A percentile compares a stretch with the other conserved stretches of the same genome.
These are phyloP conservation scores for Penicillium concentricum DNA, from an alignment of 2,329 filamentous ascomycete species.

Conservation along the genomic window DNA sequence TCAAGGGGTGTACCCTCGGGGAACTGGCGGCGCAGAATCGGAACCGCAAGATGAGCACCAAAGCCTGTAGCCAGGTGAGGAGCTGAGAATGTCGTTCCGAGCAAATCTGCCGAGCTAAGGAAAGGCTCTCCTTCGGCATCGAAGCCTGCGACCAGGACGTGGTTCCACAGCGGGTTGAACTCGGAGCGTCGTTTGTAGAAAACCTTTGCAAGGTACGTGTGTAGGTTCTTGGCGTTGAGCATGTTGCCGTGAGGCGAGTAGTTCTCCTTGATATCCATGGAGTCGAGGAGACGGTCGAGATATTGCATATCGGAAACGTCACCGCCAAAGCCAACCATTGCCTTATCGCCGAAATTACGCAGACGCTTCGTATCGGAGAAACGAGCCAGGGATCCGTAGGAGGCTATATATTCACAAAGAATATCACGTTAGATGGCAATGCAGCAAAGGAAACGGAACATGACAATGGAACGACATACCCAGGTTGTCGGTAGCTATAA, in stretches of 20 bases:
- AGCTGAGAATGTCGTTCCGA: conserved; percentile 86
- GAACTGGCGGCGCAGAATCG: conserved; percentile 79
- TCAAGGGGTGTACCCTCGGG: conserved; percentile 78
- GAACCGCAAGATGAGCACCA: conserved; percentile 87
- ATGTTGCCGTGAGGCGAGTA: conserved; percentile 61
- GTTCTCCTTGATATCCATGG: conserved; percentile 83
- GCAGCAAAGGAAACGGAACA: not conserved
- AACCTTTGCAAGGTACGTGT: conserved; percentile 94
- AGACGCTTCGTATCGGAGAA: conserved; percentile 97
- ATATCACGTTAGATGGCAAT: not conserved
- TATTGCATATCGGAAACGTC: conserved; percentile 99
- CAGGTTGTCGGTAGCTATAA: conserved; percentile 95
- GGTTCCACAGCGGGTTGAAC: conserved; percentile 98
- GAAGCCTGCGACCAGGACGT: conserved; percentile 84
- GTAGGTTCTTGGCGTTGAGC: conserved; percentile 88
- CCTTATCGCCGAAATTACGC: conserved; percentile 77
- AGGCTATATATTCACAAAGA: conserved; percentile 58
- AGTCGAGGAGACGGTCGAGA: conserved; percentile 83
- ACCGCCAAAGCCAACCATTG: conserved; percentile 89
- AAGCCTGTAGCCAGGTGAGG: conserved; percentile 92
- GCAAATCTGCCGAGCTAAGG: conserved; percentile 84
- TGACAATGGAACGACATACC: conserved; percentile 54
- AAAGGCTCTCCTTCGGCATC: conserved; percentile 79
- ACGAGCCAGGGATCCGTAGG: conserved; percentile 93
- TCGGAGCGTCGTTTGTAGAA: conserved; percentile 93